Base-by-base conservation (phyloP, 2,329 filamentous ascomycete genomes). In the Paraphaeosphaeria minitans region DNA sequence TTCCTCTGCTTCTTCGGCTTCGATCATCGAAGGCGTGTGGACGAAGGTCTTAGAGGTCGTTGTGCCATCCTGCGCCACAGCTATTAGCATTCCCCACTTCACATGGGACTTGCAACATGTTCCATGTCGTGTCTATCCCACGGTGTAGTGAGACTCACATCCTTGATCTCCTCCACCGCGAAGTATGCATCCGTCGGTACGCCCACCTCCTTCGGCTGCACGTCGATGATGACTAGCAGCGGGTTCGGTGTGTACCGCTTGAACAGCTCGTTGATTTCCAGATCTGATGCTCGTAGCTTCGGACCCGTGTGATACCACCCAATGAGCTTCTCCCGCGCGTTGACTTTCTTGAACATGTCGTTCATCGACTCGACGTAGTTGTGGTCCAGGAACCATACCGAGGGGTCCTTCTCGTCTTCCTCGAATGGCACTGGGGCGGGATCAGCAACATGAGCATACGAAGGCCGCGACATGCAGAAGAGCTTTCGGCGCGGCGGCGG, bases 261-360 rank as follows among this genome's bases (percentile, higher is more conserved):
- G 87, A 99, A 98, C 59, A 99, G 87, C 82, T 99, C 95, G 81
- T 99, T 99, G 89, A 99, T 97, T 82, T 98, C 92, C 67, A 99
- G 83, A 83, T 99, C 95, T 47, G 95, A 97, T 56, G 93, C 94
- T 75, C 95, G 89, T 73, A 99, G 85, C 84, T 98, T 99, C 41
- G 95, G 95, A 43, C 95, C 95, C 21, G 95, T 96, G 81, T 99
- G 95, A 80, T 99, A 99, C 95, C 95, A 99, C 75, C 95, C 95
- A 85, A 99, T 96, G 78, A 99, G 86, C 87, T 98, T 98, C 83
- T 99, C 95, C 65, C 92, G 85, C 61, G 95, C 95, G 82, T 99
- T 99, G 84, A 99, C 93, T 83, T 98, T 98, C 85, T 99, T 99
- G 86, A 99, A 99, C 95, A 99, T 99, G 80, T 98, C 95, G 82